A percentile compares a stretch with the other conserved stretches of the same genome.
phyloP scores from a whole-genome alignment of 768 basidiomycete genomes.

The Chalciporus piperatus region DNA sequence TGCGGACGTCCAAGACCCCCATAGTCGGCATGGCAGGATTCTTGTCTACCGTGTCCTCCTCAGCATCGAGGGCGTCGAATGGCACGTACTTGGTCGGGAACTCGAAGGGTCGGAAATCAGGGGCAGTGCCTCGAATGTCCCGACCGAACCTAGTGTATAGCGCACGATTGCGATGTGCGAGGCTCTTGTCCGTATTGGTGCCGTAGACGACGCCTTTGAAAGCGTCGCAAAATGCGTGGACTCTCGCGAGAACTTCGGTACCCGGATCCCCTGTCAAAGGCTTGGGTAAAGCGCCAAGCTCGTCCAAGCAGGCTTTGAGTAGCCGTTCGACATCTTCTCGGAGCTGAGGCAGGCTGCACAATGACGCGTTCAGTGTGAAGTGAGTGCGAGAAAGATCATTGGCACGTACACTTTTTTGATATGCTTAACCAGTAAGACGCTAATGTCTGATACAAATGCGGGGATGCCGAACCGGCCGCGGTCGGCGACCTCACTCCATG shows the following conservation, averaged over 20 bases:
- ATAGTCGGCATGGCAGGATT: conserved; percentile 14
- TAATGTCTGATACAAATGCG: conserved; percentile 50
- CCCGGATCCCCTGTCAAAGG: conserved; percentile 38
- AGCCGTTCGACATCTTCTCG: conserved; percentile 37
- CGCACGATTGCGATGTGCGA: conserved; percentile 36
- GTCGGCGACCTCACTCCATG: conserved; percentile 51
- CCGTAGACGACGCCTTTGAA: conserved; percentile 35
- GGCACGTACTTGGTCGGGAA: conserved; percentile 1
- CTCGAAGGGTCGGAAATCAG: conserved; percentile 40
- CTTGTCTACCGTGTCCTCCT: neutral
- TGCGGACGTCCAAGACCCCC: conserved; percentile 35
- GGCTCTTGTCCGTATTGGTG: conserved; percentile 29
- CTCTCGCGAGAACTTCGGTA: conserved; percentile 42
- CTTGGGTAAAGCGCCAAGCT: conserved; percentile 41
- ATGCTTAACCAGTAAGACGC: conserved; percentile 47
- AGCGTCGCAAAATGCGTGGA: conserved; percentile 45
- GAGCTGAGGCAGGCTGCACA: conserved; percentile 39
- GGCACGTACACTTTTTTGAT: conserved; percentile 39
- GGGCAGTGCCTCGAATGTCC: conserved; percentile 37
- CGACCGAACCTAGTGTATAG: conserved; percentile 34
- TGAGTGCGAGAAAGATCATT: too few species aligned
- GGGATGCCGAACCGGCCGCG: conserved; percentile 53
- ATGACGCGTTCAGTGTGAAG: too few species aligned
- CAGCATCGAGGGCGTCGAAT: conserved; percentile 12
- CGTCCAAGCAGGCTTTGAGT: conserved; percentile 33